phyloP scores from a whole-genome alignment of 2,329 filamentous ascomycete genomes.

The Ascochyta rabiei region DNA sequence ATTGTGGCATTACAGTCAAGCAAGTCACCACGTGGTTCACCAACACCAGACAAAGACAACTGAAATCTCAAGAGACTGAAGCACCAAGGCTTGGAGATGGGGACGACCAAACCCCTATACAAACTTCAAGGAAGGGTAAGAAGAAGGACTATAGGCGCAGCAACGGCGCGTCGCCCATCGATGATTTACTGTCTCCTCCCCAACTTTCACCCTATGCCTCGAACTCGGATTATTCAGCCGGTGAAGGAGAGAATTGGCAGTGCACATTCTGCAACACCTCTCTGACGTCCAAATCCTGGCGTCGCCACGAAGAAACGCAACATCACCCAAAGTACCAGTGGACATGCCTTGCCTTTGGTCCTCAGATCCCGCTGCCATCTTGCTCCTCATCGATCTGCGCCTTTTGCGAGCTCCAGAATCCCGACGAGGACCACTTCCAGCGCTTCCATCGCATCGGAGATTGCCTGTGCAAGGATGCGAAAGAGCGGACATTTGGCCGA shows the following conservation, averaged over 20 bases:
- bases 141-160: conserved; percentile 44
- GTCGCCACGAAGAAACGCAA: conserved; percentile 47
- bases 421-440: conserved; percentile 38
- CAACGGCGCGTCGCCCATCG: conserved; percentile 17
- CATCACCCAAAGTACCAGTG: conserved; percentile 42
- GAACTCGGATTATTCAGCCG: conserved; percentile 2
- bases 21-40: conserved; percentile 47
- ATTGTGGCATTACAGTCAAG: conserved; percentile 43
- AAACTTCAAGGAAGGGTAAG: conserved; percentile 39
- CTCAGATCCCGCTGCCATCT: conserved; percentile 23
- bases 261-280: conserved; percentile 42
- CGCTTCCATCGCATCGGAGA: conserved; percentile 38
- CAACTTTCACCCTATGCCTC: conserved; percentile 12
- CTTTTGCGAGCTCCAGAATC: conserved; percentile 38
- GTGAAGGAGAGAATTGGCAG: conserved; percentile 37
- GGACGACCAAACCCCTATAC: background rate
- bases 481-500: conserved; percentile 41
- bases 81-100: background rate
- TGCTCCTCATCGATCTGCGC: conserved; percentile 28
- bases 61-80: conserved; percentile 15
- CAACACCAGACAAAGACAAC: conserved; percentile 39
- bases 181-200: conserved; percentile 18
- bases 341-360: conserved; percentile 42
- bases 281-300: conserved; percentile 44
- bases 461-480: conserved; percentile 32